Conservation (phyloP, 2,329 filamentous ascomycete genomes). For the Ambrosiella beaveri region DNA sequence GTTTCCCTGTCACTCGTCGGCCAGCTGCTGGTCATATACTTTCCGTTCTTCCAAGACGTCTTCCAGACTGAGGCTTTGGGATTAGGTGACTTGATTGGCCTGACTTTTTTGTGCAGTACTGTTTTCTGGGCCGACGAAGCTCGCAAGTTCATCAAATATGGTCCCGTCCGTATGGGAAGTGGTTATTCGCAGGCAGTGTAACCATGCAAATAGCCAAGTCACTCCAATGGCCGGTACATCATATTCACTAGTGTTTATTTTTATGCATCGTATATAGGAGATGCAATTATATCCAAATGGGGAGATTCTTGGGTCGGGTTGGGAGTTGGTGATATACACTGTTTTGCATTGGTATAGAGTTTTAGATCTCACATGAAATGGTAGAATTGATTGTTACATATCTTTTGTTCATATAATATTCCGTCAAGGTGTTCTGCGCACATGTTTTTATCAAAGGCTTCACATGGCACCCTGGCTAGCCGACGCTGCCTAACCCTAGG, state of each 20-base stretch:
- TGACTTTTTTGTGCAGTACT: slow-evolving; percentile 62
- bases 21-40: slow-evolving; percentile 82
- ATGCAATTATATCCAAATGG: no score
- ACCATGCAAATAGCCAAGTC: background rate
- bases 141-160: slow-evolving; percentile 59
- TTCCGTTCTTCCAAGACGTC: slow-evolving; percentile 80
- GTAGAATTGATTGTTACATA: no score
- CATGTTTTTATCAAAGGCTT: no score
- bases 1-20: slow-evolving; percentile 71
- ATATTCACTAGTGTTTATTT: background rate
- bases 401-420: no score
- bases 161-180: slow-evolving; percentile 36
- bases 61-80: slow-evolving; percentile 87
- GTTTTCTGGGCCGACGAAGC: slow-evolving; percentile 93
- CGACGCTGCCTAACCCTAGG: no score
- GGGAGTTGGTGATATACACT: no score
- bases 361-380: no score
- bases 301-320: no score
- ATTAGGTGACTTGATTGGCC: slow-evolving; percentile 52
- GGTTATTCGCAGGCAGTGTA: slow-evolving; percentile 28
- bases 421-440: no score
- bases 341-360: no score
- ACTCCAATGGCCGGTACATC: background rate
- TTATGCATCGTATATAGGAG: background rate
- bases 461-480: no score